Percentiles rank a stretch among this genome's conserved stretches.
Evolutionary conservation across 495 filamentous ascomycete species (phyloP).

Genomic region (Penicillium cinerascens): DNA sequence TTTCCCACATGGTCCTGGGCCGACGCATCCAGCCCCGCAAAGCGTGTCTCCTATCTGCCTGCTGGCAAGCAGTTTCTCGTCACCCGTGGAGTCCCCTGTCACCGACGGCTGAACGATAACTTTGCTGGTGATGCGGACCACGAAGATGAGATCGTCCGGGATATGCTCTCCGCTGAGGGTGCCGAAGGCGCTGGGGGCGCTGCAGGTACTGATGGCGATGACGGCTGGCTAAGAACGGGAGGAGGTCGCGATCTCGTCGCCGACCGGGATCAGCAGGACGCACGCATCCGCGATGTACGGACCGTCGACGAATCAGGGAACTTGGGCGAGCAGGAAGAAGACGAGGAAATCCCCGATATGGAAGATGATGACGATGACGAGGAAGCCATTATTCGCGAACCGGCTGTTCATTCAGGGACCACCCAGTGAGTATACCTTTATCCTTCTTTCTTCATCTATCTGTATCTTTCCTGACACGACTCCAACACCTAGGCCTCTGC

Average conservation of each 20-base stretch:
- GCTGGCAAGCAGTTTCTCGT: constrained; percentile 93
- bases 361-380: constrained; percentile 97
- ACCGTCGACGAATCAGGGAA: constrained; percentile 84
- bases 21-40: constrained; percentile 71
- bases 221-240: constrained; percentile 90
- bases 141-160: constrained; percentile 78
- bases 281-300: constrained; percentile 72
- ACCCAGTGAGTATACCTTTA: constrained; percentile 59
- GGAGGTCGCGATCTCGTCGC: constrained; percentile 52
- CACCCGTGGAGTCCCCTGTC: constrained; percentile 89
- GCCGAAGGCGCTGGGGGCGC: constrained; percentile 47
- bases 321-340: constrained; percentile 64
- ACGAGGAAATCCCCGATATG: constrained; percentile 95
- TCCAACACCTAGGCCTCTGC: constrained; percentile 58
- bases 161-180: constrained; percentile 61
- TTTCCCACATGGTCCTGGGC: constrained; percentile 99
- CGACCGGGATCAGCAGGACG: constrained; percentile 55
- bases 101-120: constrained; percentile 85
- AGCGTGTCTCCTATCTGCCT: constrained; percentile 79
- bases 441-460: background rate
- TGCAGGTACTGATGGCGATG: constrained; percentile 63
- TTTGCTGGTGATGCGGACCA: constrained; percentile 83
- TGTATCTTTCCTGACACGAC: background rate
- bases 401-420: constrained; percentile 50
- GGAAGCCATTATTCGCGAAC: constrained; percentile 91